phyloP scores from a whole-genome alignment of 345 rosid genomes.

The Isatis tinctoria region DNA sequence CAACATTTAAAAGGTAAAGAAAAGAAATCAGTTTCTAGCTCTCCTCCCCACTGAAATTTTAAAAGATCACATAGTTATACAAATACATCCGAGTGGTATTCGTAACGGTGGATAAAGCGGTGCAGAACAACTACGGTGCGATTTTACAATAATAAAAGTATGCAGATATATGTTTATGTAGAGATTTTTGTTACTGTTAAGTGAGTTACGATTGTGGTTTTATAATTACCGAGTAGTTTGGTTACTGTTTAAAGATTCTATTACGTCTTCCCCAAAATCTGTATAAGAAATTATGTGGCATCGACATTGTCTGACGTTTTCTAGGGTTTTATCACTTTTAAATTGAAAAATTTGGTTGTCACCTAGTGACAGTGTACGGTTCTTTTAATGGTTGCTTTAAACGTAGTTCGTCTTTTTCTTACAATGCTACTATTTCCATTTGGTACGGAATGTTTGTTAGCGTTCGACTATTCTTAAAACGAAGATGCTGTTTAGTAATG shows the following conservation, averaged over 20 bases:
- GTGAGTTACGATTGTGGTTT: too few species aligned
- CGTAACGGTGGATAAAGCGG: too few species aligned
- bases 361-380: conserved; percentile 33
- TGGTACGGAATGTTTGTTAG: conserved; percentile 8
- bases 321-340: conserved; percentile 30
- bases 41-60: background rate
- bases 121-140: too few species aligned
- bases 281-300: conserved; percentile 1
- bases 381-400: conserved; percentile 24
- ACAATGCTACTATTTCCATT: conserved; percentile 7
- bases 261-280: background rate
- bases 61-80: too few species aligned
- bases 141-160: too few species aligned
- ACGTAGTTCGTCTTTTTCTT: conserved; percentile 36
- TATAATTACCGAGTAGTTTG: too few species aligned
- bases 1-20: background rate
- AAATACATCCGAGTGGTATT: too few species aligned
- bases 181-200: too few species aligned
- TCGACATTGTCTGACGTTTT: conserved; percentile 24
- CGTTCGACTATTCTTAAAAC: background rate
- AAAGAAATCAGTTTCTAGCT: background rate
- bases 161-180: too few species aligned
- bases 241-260: conserved; percentile 15
- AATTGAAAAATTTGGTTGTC: conserved; percentile 16
- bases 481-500: background rate